Percentiles rank a stretch among this genome's conserved stretches.
Conservation (phyloP, 441 rosid genomes). For the Bruguiera hainesii region DNA sequence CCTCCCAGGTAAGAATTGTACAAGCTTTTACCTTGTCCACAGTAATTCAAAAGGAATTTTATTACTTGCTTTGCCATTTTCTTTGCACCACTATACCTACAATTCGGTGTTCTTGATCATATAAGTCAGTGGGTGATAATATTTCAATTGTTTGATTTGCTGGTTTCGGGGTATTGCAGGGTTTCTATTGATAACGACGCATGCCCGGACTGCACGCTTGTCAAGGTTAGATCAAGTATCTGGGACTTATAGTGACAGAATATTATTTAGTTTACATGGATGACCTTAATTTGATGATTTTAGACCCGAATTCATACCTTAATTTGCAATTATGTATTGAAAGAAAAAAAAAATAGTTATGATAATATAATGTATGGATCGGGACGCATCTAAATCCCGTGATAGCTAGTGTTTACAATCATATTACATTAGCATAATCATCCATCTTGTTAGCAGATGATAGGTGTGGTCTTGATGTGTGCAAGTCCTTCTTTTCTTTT, state of each 20-base stretch:
- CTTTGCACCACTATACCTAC: not conserved
- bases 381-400: not conserved
- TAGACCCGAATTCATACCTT: too few species aligned
- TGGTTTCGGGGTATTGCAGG: conserved; percentile 36
- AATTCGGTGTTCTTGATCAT: not conserved
- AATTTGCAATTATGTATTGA: not conserved
- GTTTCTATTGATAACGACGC: conserved; percentile 84
- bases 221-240: conserved; percentile 47
- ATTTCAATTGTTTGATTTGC: not conserved
- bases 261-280: too few species aligned
- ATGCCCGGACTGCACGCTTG: conserved; percentile 70
- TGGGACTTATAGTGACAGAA: too few species aligned
- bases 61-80: not conserved
- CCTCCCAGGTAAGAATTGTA: conserved; percentile 57
- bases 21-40: not conserved
- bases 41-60: not conserved
- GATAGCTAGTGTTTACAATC: too few species aligned
- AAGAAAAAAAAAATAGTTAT: not conserved
- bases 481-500: not conserved
- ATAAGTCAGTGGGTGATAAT: not conserved
- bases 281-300: too few species aligned
- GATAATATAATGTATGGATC: not conserved
- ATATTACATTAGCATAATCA: too few species aligned
- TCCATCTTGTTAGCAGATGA: not conserved
- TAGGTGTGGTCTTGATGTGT: not conserved